Conservation (phyloP, 176 grass and related monocot species). For the Oryza brachyantha region DNA sequence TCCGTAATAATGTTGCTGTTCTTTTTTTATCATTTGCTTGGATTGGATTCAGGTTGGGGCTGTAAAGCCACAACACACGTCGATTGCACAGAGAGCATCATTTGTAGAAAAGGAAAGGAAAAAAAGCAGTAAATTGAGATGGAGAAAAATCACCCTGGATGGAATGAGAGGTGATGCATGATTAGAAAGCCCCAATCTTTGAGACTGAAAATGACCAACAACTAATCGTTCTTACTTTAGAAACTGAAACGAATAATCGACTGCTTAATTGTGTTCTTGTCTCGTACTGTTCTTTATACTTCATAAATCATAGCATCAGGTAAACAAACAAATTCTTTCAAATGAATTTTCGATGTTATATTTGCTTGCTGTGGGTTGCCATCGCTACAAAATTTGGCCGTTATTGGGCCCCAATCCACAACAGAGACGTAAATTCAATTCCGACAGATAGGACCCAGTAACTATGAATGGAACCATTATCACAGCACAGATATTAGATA, state of each 20-base stretch:
- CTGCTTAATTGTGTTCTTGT: too few relatives aligned
- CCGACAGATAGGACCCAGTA: neutral
- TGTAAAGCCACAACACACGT: neutral
- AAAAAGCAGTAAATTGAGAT: neutral
- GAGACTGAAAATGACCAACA: too few relatives aligned
- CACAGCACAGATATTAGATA: neutral
- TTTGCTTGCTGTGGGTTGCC: neutral
- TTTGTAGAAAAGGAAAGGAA: slow-evolving; percentile 4
- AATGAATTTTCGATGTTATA: neutral
- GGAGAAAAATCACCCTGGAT: neutral
- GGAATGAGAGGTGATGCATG: neutral
- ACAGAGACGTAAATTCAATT: neutral
- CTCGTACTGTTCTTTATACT: too few relatives aligned
- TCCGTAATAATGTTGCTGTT: slow-evolving; percentile 21
- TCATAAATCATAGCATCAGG: too few relatives aligned
- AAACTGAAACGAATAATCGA: too few relatives aligned
- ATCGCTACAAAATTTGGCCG: neutral
- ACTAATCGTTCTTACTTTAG: too few relatives aligned
- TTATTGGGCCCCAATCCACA: neutral
- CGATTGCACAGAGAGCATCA: neutral
- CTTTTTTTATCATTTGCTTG: slow-evolving; percentile 34
- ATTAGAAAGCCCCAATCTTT: neutral
- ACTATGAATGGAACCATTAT: neutral
- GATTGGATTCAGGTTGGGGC: slow-evolving; percentile 23
- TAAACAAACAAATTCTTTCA: too few relatives aligned